Base-by-base conservation (phyloP, 208 protist genomes). In the Trypanosoma grayi region DNA sequence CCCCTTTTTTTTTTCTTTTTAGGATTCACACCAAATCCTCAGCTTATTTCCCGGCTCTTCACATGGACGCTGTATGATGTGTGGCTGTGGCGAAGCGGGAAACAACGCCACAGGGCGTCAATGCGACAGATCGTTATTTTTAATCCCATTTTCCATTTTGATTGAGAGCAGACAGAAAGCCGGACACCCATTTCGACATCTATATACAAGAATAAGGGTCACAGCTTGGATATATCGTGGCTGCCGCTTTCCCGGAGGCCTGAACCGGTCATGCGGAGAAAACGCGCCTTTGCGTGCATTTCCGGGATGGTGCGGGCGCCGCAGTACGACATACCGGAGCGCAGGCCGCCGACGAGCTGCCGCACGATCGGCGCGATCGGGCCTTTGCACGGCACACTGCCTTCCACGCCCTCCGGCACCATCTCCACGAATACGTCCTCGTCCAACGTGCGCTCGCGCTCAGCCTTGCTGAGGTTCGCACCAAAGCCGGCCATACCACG, bases 401-500 rank as follows among this genome's bases (percentile, higher is more conserved):
- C 90, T 76, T 96, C 86, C 46, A 96, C 90, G 1, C 90, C 90
- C 51, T 96, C 90, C 31, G 90, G 90, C 57, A 93, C 87, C 36
- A 96, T 79, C 20, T 90, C 83, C 33, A 77, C 78, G 64, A 96
- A 96, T 43, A 94, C 78, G 53, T 93, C 85, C 57, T 94, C 87
- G 48, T 93, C 79, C 14, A 77, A 43, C 24, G 75, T 74, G 45
- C 82, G 67, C 66, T 96, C 86, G n/a, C 90, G 81, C 75, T 93
- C 85, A 8, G 82, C 83, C 73, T 94, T 96, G 74, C 83, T 90
- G 58, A 96, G 68, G 69, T 96, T 96, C 4, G 90, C 90, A 31
- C 85, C 90, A 54, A 85, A 96, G 44, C 90, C 90, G 11, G 90
- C 90, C 90, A 96, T 96, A 51, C 90, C 90, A 18, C 90, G 84